Conservation (phyloP, 2,329 filamentous ascomycete genomes). For the Penicillium freii region DNA sequence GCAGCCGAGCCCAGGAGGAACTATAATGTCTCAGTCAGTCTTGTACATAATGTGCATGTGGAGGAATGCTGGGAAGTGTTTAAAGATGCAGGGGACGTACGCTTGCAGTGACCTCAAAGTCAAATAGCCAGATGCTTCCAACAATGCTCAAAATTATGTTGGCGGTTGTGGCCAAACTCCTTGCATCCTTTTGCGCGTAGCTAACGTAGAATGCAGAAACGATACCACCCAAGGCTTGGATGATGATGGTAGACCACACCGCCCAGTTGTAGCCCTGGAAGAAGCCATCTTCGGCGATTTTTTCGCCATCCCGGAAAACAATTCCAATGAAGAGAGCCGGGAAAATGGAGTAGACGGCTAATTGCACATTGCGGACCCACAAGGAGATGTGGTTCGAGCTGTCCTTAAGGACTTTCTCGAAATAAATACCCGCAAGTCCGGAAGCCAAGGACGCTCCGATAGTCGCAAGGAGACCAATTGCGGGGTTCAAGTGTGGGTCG, state of each 20-base stretch:
- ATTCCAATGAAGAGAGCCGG: slow-evolving; percentile 84
- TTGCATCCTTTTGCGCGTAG: slow-evolving; percentile 84
- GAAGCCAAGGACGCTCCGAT: slow-evolving; percentile 75
- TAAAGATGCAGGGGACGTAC: slow-evolving; percentile 53
- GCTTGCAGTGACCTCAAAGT: slow-evolving; percentile 68
- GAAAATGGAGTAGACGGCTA: slow-evolving; percentile 91
- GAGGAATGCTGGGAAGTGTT: background rate
- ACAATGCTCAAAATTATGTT: slow-evolving; percentile 86
- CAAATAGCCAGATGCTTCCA: slow-evolving; percentile 81
- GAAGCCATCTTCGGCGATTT: slow-evolving; percentile 80
- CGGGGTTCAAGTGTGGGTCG: slow-evolving; percentile 67
- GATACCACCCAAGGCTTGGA: slow-evolving; percentile 82
- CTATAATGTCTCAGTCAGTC: slow-evolving; percentile 47
- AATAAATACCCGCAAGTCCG: slow-evolving; percentile 70
- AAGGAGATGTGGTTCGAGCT: slow-evolving; percentile 72
- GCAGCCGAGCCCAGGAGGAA: slow-evolving; percentile 77
- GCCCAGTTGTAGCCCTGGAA: slow-evolving; percentile 93
- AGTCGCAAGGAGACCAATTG: slow-evolving; percentile 75
- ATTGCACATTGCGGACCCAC: slow-evolving; percentile 92
- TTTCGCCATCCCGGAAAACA: slow-evolving; percentile 78
- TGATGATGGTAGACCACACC: slow-evolving; percentile 79
- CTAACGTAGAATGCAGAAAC: slow-evolving; percentile 79
- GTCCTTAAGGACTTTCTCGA: slow-evolving; percentile 84
- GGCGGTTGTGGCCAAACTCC: slow-evolving; percentile 90
- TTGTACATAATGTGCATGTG: background rate